These are phyloP conservation scores for Tetraselmis striata DNA, from an alignment of 139 green algal genomes.

Conservation along the genomic window DNA sequence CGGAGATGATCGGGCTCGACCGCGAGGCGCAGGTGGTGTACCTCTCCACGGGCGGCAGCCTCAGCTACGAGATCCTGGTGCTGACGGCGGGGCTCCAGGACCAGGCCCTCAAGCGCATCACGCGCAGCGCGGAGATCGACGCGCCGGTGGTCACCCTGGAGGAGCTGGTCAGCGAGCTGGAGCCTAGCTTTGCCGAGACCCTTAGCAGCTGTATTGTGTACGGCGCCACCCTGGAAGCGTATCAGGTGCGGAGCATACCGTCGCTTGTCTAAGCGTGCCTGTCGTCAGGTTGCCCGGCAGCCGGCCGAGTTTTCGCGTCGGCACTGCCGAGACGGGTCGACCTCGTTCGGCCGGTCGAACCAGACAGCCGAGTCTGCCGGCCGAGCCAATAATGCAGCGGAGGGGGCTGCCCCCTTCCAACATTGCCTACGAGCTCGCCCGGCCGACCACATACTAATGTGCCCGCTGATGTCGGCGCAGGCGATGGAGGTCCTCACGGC, in stretches of 20 bases:
- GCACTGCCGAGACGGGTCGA: no score
- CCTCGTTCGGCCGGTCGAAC: no score
- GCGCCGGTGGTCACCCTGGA: background rate
- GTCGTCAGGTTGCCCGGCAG: no score
- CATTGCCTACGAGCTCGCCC: no score
- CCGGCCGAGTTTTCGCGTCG: no score
- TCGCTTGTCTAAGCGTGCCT: no score
- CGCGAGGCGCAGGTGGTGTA: slow-evolving; percentile 19
- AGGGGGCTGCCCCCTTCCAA: no score
- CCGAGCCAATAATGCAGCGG: no score
- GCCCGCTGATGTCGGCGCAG: no score
- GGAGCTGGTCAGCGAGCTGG: slow-evolving; percentile 23
- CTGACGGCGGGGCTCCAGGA: slow-evolving; percentile 42
- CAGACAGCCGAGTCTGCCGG: no score
- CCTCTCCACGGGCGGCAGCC: slow-evolving; percentile 23
- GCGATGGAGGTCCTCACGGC: background rate
- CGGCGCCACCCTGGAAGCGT: slow-evolving; percentile 33
- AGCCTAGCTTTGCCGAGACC: slow-evolving; percentile 9
- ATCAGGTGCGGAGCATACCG: slow-evolving; percentile 27
- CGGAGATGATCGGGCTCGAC: slow-evolving; percentile 47
- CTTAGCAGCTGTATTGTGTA: slow-evolving; percentile 26
- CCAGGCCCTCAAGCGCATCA: background rate
- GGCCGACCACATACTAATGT: no score
- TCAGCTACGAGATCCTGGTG: slow-evolving; percentile 44
- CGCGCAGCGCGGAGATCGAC: slow-evolving; percentile 2